Evolutionary conservation across 345 rosid genomes (phyloP).

Genomic region (Arabis alpina): DNA sequence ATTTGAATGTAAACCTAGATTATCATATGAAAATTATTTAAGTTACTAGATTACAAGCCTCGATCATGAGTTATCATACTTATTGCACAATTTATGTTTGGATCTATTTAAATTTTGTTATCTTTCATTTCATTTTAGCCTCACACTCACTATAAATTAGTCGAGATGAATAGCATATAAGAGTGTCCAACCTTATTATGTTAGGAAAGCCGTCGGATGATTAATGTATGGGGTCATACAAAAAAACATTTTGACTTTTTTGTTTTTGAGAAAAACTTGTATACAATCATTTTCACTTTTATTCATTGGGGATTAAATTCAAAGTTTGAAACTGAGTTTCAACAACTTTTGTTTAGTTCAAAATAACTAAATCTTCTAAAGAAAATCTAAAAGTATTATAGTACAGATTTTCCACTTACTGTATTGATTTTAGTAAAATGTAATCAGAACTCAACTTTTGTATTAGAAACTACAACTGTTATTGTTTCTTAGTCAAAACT

Average conservation of each 20-base stretch:
- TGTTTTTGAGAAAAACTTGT: not conserved
- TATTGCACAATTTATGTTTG: no score
- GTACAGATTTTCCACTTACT: no score
- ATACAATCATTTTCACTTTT: not conserved
- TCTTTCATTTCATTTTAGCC: no score
- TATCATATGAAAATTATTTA: not conserved
- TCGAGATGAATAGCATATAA: not conserved
- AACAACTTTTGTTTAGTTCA: conserved; percentile 15
- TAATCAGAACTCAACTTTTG: no score
- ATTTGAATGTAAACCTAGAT: not conserved
- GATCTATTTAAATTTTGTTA: no score
- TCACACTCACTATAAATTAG: not conserved
- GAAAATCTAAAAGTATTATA: not conserved
- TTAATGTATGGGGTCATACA: conserved; percentile 15
- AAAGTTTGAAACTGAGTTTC: conserved; percentile 21
- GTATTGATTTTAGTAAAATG: no score
- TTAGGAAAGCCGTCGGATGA: conserved; percentile 6
- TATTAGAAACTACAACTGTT: no score
- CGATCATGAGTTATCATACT: not conserved
- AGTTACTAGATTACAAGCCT: not conserved
- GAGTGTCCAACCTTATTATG: conserved; percentile 12
- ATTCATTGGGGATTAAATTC: not conserved
- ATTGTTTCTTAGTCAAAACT: no score
- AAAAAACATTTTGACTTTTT: conserved; percentile 11
- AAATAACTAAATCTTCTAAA: not conserved